phyloP scores from a whole-genome alignment of 805 yeast species.

The Starmerella scarabaei region DNA sequence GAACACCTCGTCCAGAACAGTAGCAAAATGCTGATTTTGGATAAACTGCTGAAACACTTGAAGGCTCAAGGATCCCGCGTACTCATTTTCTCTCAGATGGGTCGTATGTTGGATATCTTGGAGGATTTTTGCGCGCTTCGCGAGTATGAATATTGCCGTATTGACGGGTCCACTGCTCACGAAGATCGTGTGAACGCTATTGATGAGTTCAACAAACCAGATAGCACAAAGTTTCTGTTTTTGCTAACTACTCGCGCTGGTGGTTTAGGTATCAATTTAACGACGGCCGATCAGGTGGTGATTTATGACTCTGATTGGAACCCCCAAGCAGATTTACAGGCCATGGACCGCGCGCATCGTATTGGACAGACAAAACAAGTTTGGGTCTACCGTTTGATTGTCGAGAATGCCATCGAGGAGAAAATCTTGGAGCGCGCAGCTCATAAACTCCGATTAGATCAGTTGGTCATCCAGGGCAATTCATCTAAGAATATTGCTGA shows the following conservation, averaged over 20 bases:
- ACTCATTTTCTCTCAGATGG: slow-evolving; percentile 85
- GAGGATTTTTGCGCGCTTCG: slow-evolving; percentile 85
- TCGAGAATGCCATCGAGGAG: slow-evolving; percentile 94
- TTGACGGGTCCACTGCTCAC: slow-evolving; percentile 87
- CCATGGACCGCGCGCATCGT: slow-evolving; percentile 96
- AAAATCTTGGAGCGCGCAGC: slow-evolving; percentile 93
- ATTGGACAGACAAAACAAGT: slow-evolving; percentile 96
- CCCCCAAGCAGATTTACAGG: slow-evolving; percentile 95
- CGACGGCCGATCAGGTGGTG: slow-evolving; percentile 81
- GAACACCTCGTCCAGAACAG: slow-evolving; percentile 80
- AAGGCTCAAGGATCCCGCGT: slow-evolving; percentile 77
- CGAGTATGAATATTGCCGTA: slow-evolving; percentile 77
- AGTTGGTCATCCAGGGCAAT: slow-evolving; percentile 78
- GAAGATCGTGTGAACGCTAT: slow-evolving; percentile 87
- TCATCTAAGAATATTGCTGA: slow-evolving; percentile 15
- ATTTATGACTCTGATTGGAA: slow-evolving; percentile 94
- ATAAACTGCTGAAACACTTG: slow-evolving; percentile 62
- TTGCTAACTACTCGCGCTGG: slow-evolving; percentile 91
- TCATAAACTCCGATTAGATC: slow-evolving; percentile 82
- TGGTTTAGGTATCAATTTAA: slow-evolving; percentile 85
- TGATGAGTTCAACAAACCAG: slow-evolving; percentile 77
- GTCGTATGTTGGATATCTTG: slow-evolving; percentile 72
- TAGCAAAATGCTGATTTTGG: slow-evolving; percentile 83
- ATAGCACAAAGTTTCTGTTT: slow-evolving; percentile 68
- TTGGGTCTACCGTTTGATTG: slow-evolving; percentile 76